These are phyloP conservation scores for Phytophthora gonapodyides DNA, from an alignment of 352 stramenopile species.

Conservation along the genomic window DNA sequence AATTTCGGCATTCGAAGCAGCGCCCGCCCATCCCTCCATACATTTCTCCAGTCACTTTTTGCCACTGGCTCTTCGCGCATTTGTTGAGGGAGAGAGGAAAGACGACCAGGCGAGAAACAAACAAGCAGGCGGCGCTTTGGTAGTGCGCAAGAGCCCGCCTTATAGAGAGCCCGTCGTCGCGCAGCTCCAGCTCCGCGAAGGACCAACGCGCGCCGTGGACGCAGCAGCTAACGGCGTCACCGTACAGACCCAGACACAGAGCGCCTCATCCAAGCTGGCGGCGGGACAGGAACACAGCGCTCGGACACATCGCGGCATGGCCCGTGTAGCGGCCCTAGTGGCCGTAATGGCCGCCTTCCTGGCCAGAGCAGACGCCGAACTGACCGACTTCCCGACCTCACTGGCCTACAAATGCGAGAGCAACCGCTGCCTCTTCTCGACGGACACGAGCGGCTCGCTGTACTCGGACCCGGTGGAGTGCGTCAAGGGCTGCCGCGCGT, in stretches of 20 bases:
- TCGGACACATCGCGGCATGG: too few species aligned
- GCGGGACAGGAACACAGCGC: too few species aligned
- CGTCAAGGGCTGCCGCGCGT: slow-evolving; percentile 50
- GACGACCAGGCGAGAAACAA: slow-evolving; percentile 25
- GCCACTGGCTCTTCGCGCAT: slow-evolving; percentile 29
- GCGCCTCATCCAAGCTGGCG: too few species aligned
- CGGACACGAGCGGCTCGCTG: slow-evolving; percentile 30
- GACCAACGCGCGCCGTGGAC: too few species aligned
- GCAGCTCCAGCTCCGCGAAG: too few species aligned
- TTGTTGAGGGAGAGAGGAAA: slow-evolving; percentile 24
- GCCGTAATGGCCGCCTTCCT: background rate
- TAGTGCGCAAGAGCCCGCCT: too few species aligned
- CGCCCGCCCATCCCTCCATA: slow-evolving; percentile 11
- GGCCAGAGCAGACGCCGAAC: slow-evolving; percentile 2
- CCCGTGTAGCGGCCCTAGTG: background rate
- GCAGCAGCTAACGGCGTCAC: too few species aligned
- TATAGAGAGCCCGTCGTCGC: too few species aligned
- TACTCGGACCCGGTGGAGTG: slow-evolving; percentile 57
- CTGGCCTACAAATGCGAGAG: slow-evolving; percentile 56
- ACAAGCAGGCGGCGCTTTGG: too few species aligned
- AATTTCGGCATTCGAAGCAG: slow-evolving; percentile 10
- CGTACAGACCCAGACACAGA: too few species aligned
- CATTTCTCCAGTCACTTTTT: slow-evolving; percentile 9
- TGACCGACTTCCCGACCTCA: slow-evolving; percentile 36
- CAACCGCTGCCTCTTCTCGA: slow-evolving; percentile 55